These are phyloP conservation scores for Tricholoma bakamatsutake DNA, from an alignment of 768 basidiomycete genomes.

Conservation along the genomic window DNA sequence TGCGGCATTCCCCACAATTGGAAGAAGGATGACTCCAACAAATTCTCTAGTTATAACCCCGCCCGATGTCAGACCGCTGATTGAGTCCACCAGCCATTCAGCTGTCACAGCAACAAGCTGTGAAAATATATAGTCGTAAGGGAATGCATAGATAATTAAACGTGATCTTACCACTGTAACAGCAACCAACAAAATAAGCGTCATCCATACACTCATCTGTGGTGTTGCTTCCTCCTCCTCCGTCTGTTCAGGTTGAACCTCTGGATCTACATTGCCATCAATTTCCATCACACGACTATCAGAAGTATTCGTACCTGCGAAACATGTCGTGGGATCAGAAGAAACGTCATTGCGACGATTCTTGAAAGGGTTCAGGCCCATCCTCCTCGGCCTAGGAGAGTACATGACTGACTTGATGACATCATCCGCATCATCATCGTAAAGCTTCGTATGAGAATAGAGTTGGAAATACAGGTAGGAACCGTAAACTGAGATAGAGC, in stretches of 20 bases:
- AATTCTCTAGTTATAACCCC: conserved; percentile 70
- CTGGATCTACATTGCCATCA: conserved; percentile 16
- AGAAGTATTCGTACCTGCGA: background rate
- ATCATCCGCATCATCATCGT: conserved; percentile 41
- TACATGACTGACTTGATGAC: conserved; percentile 31
- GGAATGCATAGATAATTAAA: conserved; percentile 15
- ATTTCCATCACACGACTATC: background rate
- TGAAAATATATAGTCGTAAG: conserved; percentile 21
- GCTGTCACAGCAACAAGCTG: conserved; percentile 60
- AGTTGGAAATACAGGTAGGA: conserved; percentile 79
- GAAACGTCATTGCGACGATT: background rate
- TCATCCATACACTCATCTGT: conserved; percentile 47
- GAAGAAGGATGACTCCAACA: conserved; percentile 79
- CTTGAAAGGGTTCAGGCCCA: background rate
- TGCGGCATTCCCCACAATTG: conserved; percentile 88
- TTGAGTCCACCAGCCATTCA: conserved; percentile 76
- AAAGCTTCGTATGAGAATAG: conserved; percentile 68
- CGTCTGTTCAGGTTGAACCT: conserved; percentile 9
- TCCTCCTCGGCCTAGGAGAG: conserved; percentile 10
- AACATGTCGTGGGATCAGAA: background rate
- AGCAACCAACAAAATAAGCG: conserved; percentile 44
- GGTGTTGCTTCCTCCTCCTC: conserved; percentile 41
- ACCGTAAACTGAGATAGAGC: conserved; percentile 52
- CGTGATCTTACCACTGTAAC: conserved; percentile 56
- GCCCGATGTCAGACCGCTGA: conserved; percentile 57